These are phyloP conservation scores for Dioscorea cayenensis DNA, from an alignment of 116 monocot genomes.

Conservation along the genomic window DNA sequence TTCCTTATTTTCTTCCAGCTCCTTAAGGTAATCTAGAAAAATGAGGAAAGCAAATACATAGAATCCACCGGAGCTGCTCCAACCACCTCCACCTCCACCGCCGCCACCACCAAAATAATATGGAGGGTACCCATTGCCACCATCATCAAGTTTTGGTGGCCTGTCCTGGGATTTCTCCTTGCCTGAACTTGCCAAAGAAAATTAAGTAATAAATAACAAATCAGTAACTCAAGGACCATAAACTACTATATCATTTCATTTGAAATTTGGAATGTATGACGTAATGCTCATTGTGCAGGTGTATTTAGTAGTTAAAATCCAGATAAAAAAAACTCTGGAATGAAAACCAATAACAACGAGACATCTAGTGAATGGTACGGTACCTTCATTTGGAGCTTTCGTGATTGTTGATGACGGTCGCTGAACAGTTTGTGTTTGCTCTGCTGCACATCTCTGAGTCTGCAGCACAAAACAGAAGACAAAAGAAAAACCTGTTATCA, in stretches of 20 bases:
- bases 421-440: slow-evolving; percentile 27
- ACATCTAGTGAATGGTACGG: not conserved
- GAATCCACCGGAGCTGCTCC: slow-evolving; percentile 16
- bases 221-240: not conserved
- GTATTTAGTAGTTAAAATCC: too few species aligned
- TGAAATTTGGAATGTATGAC: not conserved
- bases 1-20: slow-evolving; percentile 1
- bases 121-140: slow-evolving; percentile 12
- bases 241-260: too few species aligned
- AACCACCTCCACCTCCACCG: slow-evolving; percentile 17
- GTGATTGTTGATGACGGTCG: slow-evolving; percentile 21
- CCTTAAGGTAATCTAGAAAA: slow-evolving; percentile 13
- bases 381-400: slow-evolving; percentile 19
- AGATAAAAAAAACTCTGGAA: not conserved
- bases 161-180: slow-evolving; percentile 14
- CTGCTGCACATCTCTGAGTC: slow-evolving; percentile 24
- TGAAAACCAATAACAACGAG: not conserved
- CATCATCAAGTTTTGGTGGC: slow-evolving; percentile 12
- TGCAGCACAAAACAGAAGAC: not conserved
- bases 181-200: not conserved
- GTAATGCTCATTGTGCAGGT: too few species aligned
- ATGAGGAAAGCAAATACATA: slow-evolving; percentile 8
- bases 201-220: not conserved
- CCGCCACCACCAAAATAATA: slow-evolving; percentile 4
- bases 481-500: not conserved